phyloP scores from a whole-genome alignment of 192 early-diverging fungal genomes.

The Hyaloraphidium curvatum region DNA sequence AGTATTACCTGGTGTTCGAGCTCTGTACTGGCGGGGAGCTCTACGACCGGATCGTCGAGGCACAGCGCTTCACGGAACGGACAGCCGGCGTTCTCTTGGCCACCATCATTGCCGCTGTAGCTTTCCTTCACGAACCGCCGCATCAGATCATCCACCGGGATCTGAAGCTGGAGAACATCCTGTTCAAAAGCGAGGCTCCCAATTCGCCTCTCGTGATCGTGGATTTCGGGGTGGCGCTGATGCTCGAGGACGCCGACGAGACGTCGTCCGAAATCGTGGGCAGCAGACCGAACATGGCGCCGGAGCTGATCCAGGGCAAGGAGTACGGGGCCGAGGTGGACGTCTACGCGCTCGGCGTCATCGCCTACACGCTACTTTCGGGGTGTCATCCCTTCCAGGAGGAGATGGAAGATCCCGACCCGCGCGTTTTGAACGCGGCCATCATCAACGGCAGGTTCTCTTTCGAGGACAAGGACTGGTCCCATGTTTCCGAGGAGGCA shows the following conservation, averaged over 20 bases:
- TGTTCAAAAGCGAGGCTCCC: conserved; percentile 4
- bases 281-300: no score
- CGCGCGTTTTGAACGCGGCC: no score
- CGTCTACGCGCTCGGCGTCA: conserved; percentile 22
- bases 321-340: conserved; percentile 19
- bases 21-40: conserved; percentile 3
- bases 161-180: conserved; percentile 5
- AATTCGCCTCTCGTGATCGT: conserved; percentile 7
- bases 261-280: no score
- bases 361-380: conserved; percentile 23
- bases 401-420: no score
- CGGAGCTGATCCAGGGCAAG: conserved; percentile 13
- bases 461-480: no score
- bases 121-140: not conserved
- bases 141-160: not conserved
- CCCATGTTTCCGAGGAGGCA: no score
- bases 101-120: no score
- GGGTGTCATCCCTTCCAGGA: conserved; percentile 23
- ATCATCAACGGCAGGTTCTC: no score
- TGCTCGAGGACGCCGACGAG: not conserved
- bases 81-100: not conserved
- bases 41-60: not conserved
- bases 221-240: conserved; percentile 4
- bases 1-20: conserved; percentile 9
- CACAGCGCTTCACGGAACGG: not conserved